A percentile compares a stretch with the other conserved stretches of the same genome.
Conservation (phyloP, 495 filamentous ascomycete species). For the Trichoderma asperelloides region DNA sequence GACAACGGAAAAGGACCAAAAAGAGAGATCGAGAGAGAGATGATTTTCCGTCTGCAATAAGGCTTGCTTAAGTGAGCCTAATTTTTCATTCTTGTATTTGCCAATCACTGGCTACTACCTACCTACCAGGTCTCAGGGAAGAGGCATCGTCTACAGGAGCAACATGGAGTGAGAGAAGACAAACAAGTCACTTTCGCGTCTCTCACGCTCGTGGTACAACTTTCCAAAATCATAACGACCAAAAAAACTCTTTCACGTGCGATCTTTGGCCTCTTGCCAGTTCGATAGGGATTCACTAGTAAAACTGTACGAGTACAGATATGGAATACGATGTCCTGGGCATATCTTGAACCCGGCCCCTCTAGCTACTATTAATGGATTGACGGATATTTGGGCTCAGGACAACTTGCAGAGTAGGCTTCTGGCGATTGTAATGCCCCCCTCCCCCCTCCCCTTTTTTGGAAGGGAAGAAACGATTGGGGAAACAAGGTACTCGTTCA, state of each 20-base stretch:
- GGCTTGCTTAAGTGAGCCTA: background rate
- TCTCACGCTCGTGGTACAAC: no score
- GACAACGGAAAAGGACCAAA: background rate
- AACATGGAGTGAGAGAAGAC: no score
- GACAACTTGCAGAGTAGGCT: background rate
- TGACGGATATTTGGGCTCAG: background rate
- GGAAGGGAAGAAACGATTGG: background rate
- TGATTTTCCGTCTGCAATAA: background rate
- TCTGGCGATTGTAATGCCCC: background rate
- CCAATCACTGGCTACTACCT: background rate
- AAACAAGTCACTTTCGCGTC: no score
- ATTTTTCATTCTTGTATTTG: background rate
- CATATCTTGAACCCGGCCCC: background rate
- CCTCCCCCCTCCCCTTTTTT: background rate
- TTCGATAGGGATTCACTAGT: background rate
- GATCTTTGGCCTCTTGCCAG: background rate
- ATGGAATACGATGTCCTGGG: background rate
- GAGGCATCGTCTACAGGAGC: background rate
- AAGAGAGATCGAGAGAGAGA: background rate
- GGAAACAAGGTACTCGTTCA: slow-evolving; percentile 1
- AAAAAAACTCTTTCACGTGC: no score
- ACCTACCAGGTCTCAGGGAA: background rate
- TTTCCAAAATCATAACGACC: no score
- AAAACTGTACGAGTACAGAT: background rate
- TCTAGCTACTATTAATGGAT: background rate